Percentiles rank a stretch among this genome's conserved stretches.
Evolutionary conservation across 1,139 yeast species (phyloP).

Genomic region (Nakaseomyces nivariensis): DNA sequence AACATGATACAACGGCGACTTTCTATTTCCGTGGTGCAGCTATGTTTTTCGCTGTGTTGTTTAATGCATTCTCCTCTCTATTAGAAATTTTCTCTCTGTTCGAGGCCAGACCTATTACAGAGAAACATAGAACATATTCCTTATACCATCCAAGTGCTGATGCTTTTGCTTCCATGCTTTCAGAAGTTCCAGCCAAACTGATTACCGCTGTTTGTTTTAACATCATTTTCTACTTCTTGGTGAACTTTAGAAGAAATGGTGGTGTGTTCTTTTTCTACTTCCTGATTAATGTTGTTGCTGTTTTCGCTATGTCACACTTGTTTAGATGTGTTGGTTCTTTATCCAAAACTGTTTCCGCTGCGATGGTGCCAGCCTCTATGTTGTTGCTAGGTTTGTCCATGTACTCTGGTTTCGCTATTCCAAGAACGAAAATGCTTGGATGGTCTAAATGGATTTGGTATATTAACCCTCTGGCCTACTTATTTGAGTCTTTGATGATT

Average conservation of each 20-base stretch:
- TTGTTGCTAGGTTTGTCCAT: conserved; percentile 43
- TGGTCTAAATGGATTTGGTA: conserved; percentile 66
- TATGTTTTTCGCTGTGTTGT: conserved; percentile 57
- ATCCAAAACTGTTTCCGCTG: conserved; percentile 43
- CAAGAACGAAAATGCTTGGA: conserved; percentile 47
- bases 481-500: conserved; percentile 49
- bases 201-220: conserved; percentile 43
- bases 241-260: conserved; percentile 44
- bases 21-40: conserved; percentile 54
- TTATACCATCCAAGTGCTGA: conserved; percentile 61
- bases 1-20: conserved; percentile 33
- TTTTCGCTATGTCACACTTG: conserved; percentile 50
- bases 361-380: conserved; percentile 54
- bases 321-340: conserved; percentile 54
- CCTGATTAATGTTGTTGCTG: conserved; percentile 38
- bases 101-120: conserved; percentile 61
- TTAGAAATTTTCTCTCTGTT: conserved; percentile 52
- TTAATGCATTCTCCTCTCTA: conserved; percentile 56
- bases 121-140: conserved; percentile 58
- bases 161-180: conserved; percentile 48
- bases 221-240: conserved; percentile 48
- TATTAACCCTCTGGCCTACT: conserved; percentile 51
- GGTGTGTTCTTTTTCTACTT: conserved; percentile 53
- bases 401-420: conserved; percentile 60
- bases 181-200: conserved; percentile 51